Evolutionary conservation across 2,329 filamentous ascomycete species (phyloP), one percentile per base, ranked within the genome.

Genomic region (Neopestalotiopsis sp.): DNA sequence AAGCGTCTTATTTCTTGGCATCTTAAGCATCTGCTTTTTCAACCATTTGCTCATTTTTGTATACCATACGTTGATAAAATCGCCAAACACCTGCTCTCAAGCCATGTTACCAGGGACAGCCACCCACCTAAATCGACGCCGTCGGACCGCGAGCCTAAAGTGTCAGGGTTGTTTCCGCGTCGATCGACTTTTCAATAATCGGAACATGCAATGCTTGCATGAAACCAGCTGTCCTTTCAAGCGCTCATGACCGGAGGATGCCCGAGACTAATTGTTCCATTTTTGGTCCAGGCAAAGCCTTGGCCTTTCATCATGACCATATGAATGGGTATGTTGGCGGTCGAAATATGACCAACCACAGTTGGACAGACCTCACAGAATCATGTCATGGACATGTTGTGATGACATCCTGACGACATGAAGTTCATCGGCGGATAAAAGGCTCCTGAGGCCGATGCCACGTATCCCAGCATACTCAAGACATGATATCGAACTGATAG

Each of bases 121-220:
- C 45, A 53, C 17, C 34, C 34, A 49, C n/a, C n/a, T 49, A 17
- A 20, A 53, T 24, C 45, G 20, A 24, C 14, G 45, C 45, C n/a
- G 34, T 38, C 34, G 34, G 34, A 10, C 6, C 10, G 34, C 34
- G 34, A 14, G n/a, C n/a, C 45, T n/a, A 20, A 53, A 53, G 45
- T 17, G 45, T n/a, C 45, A 53, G 45, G 6, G 17, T 17, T 53
- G 45, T 53, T 53, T 53, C 45, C 45, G 20, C 45, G 45, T 20
- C 45, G 45, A 53, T 53, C 45, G 17, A 53, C 17, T 17, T 20
- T 53, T 20, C 6, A 38, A 9, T 17, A 28, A 53, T 53, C 45
- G 45, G 45, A 53, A 53, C 45, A 53, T 53, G 45, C 45, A 20
- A 53, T 53, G 45, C 45, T 53, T 53, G 45, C 45, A 53, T 20